phyloP scores from a whole-genome alignment of 2,329 filamentous ascomycete species.

The Hypoxylon sp. region DNA sequence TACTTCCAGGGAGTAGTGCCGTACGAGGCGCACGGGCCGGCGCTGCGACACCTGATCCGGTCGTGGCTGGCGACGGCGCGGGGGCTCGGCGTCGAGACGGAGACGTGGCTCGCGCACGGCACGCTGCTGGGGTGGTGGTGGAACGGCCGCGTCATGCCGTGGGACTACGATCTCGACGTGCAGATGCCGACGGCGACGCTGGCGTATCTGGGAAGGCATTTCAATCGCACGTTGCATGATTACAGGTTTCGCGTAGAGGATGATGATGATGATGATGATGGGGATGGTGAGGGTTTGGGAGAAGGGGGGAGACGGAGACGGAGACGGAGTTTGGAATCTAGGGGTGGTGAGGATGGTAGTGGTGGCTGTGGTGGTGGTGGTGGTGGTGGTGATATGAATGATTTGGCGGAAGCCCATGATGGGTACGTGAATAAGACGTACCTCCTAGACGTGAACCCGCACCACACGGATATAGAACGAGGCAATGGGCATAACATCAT shows the following conservation, averaged over 20 bases:
- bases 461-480: slow-evolving; percentile 71
- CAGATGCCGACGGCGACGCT: slow-evolving; percentile 81
- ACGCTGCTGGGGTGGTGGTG: slow-evolving; percentile 92
- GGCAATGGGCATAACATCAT: slow-evolving; percentile 84
- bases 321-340: slow-evolving; percentile 49
- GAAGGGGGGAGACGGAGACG: slow-evolving; percentile 48
- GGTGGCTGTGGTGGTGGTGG: slow-evolving; percentile 57
- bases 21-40: slow-evolving; percentile 76
- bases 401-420: slow-evolving; percentile 1
- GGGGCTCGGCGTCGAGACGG: slow-evolving; percentile 78
- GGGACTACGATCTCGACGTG: slow-evolving; percentile 89
- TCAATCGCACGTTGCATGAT: slow-evolving; percentile 77
- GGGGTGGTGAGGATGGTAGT: slow-evolving; percentile 43
- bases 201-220: slow-evolving; percentile 72
- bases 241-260: slow-evolving; percentile 66
- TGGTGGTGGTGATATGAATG: slow-evolving; percentile 55
- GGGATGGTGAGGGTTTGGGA: slow-evolving; percentile 34
- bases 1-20: slow-evolving; percentile 75
- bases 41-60: slow-evolving; percentile 78
- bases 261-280: slow-evolving; percentile 54
- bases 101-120: slow-evolving; percentile 91
- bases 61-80: slow-evolving; percentile 80
- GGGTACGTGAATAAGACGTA: slow-evolving; percentile 64
- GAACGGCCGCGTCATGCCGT: slow-evolving; percentile 83
- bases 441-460: slow-evolving; percentile 83